phyloP scores from a whole-genome alignment of 148 eudicot genomes.

The Nepenthes mirabilis region DNA sequence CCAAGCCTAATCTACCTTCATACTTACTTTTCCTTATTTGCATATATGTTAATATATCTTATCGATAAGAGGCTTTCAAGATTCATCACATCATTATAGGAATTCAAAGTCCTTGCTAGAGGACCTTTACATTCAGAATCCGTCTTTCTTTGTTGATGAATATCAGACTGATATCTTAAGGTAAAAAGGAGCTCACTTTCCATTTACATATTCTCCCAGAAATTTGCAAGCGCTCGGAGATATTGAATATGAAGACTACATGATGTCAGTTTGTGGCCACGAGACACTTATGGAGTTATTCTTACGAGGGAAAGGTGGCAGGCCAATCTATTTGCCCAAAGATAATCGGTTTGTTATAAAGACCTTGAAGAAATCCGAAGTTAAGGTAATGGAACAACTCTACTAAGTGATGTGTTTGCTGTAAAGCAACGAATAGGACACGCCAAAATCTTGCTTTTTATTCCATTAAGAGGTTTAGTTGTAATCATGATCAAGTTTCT shows the following conservation, averaged over 20 bases:
- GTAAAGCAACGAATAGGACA: neutral
- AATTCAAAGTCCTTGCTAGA: neutral
- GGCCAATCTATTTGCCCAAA: constrained; percentile 23
- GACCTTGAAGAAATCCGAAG: constrained; percentile 28
- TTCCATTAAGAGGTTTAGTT: neutral
- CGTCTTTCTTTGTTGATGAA: neutral
- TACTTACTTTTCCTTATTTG: neutral
- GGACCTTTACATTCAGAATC: neutral
- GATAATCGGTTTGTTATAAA: constrained; percentile 24
- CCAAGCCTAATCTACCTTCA: too few relatives aligned
- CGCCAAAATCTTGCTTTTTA: too few relatives aligned
- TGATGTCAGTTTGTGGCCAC: constrained; percentile 21
- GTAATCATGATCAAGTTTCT: neutral
- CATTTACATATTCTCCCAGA: constrained; percentile 8
- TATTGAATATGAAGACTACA: constrained; percentile 21
- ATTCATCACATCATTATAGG: neutral
- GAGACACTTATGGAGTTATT: constrained; percentile 29
- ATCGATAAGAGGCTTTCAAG: neutral
- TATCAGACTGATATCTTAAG: neutral
- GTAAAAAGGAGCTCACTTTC: neutral
- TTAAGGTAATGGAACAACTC: constrained; percentile 18
- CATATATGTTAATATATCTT: neutral
- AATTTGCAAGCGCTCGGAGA: constrained; percentile 23
- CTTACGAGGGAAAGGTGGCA: constrained; percentile 20
- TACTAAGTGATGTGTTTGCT: neutral